Base-by-base conservation (phyloP, 305 asterid genomes). In the Solanum hybrid region DNA sequence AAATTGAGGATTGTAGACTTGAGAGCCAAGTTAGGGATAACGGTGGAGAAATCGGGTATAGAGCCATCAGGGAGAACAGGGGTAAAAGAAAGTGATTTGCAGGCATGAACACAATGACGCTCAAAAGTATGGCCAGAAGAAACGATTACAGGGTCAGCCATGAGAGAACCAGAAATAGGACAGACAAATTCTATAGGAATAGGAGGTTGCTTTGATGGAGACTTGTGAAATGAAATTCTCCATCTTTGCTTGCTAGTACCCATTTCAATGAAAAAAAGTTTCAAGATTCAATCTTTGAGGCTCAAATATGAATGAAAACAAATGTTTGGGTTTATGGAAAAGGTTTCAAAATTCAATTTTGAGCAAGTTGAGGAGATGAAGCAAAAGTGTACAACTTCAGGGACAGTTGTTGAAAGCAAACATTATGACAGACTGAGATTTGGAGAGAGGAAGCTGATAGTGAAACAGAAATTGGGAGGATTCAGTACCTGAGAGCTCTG, bases 121-220 rank as follows among this genome's bases (percentile, higher is more conserved):
- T 97, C 99, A 93, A 97, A 97, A 6, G 98, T 93, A 93, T 96
- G 98, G 84, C 99, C 99, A 41, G 99, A 95, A 61, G 99, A 90
- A 15, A 95, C 95, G 13, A 97, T 94, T 4, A 97, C 99, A 1
- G 99, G 99, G 91, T 97, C 99, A 90, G 97, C 96, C 99, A 97
- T 97, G 22, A 95, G 89, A 27, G 93, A 87, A 75, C 94, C 94
- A 0, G 99, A 95, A 9, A 97, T 84, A 1, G 99, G 98, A 89
- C 99, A 97, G 1, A 94, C 3, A 83, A 97, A 97, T 90, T 97
- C 99, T 10, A 38, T 83, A 1, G 99, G 99, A 11, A 92, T 90
- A 15, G 90, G n/a, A 4, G 73, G 92, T 88, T 89, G 92, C 31
- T 86, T 88, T n/a, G 93, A 89, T n/a, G 95, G 91, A 4, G 98